Percentiles rank a stretch among this genome's conserved stretches.
Conservation (phyloP, 345 rosid genomes). For the Populus deltoides region DNA sequence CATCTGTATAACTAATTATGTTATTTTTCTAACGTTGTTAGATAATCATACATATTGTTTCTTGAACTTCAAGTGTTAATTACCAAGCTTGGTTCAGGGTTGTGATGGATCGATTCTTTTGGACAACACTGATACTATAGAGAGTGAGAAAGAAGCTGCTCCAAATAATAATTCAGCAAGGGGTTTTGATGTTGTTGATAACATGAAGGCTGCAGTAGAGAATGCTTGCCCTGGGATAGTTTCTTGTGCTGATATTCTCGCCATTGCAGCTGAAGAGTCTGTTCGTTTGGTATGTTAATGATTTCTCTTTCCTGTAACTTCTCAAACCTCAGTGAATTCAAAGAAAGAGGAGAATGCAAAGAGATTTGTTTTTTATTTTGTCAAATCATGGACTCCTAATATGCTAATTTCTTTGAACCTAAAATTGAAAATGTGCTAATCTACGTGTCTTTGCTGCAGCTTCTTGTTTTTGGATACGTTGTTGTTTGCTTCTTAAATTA, state of each 20-base stretch:
- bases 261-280: slow-evolving; percentile 33
- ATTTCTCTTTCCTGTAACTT: too few species aligned
- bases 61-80: background rate
- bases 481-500: background rate
- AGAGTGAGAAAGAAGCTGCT: slow-evolving; percentile 48
- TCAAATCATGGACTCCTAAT: too few species aligned
- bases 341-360: background rate
- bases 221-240: slow-evolving; percentile 6
- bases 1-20: too few species aligned
- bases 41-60: too few species aligned
- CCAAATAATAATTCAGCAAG: slow-evolving; percentile 54
- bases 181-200: slow-evolving; percentile 52
- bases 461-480: too few species aligned
- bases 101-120: slow-evolving; percentile 59
- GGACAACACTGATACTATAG: slow-evolving; percentile 36
- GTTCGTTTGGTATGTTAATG: slow-evolving; percentile 13
- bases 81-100: slow-evolving; percentile 5
- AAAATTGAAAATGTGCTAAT: too few species aligned
- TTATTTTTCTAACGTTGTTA: too few species aligned
- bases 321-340: too few species aligned
- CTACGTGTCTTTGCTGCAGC: too few species aligned
- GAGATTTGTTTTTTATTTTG: too few species aligned
- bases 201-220: slow-evolving; percentile 46
- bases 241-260: slow-evolving; percentile 24
- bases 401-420: too few species aligned